phyloP scores from a whole-genome alignment of 2,329 filamentous ascomycete species.

The Tolypocladium paradoxum region DNA sequence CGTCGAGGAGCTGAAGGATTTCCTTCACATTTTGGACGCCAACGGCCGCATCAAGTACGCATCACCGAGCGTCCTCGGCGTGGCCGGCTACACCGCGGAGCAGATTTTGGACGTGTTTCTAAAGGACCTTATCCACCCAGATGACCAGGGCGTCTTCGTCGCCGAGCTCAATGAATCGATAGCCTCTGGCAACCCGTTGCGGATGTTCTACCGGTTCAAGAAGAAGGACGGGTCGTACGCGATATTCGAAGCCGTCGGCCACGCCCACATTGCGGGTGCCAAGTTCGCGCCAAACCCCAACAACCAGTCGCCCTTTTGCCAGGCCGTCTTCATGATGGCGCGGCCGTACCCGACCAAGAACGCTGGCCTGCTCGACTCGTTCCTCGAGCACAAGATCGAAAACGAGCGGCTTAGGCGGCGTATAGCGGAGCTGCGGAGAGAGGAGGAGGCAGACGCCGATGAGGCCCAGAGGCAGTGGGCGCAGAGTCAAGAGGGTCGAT shows the following conservation, averaged over 20 bases:
- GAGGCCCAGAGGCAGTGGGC: conserved; percentile 51
- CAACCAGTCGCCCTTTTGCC: conserved; percentile 61
- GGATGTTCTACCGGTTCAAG: conserved; percentile 80
- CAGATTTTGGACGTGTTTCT: conserved; percentile 68
- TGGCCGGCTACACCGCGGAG: conserved; percentile 65
- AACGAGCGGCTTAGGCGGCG: conserved; percentile 78
- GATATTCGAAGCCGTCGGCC: conserved; percentile 87
- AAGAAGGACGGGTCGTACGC: conserved; percentile 59
- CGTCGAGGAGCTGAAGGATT: conserved; percentile 80
- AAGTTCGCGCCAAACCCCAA: conserved; percentile 51
- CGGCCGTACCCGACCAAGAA: conserved; percentile 85
- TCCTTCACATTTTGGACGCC: conserved; percentile 77
- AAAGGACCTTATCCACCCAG: conserved; percentile 72
- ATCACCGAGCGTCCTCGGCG: conserved; percentile 63
- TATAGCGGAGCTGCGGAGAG: conserved; percentile 73
- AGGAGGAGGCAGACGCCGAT: conserved; percentile 73
- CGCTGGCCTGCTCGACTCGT: conserved; percentile 75
- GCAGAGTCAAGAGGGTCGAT: conserved; percentile 45
- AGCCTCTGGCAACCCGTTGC: conserved; percentile 64
- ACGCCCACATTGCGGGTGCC: conserved; percentile 73
- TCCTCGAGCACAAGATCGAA: conserved; percentile 93
- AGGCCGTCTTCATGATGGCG: conserved; percentile 89
- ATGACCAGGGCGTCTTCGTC: conserved; percentile 74
- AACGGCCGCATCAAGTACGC: conserved; percentile 76
- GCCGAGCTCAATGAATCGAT: conserved; percentile 86